Base-by-base conservation (phyloP, 1,284 basidiomycete genomes). In the Exobasidium rhododendri region DNA sequence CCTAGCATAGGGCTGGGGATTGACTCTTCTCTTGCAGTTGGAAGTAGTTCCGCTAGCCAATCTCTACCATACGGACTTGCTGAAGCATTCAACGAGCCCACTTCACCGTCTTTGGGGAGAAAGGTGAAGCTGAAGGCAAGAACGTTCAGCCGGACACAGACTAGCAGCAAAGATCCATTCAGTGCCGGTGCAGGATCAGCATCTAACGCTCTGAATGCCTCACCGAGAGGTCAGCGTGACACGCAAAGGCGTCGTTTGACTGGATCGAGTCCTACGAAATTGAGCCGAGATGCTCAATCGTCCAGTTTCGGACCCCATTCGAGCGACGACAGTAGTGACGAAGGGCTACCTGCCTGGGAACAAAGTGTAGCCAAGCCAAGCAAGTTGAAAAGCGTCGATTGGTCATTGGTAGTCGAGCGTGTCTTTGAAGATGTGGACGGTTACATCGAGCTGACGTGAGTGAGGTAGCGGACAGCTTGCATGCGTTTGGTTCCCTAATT, bases 111-210 rank as follows among this genome's bases (percentile, higher is more conserved):
- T 6, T 4, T 55, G 10, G 59, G 35, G 3, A 24, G 50, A 58
- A 40, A 26, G 31, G 14, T 28, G 49, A n/a, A 31, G 50, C n/a
- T 26, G 44, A 49, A 35, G 22, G 55, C 47, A 22, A 58, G 64
- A 24, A 30, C 52, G 4, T 68, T 64, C 30, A 26, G 35, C 26
- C 62, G 65, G 11, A 67, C 65, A 4, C 58, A 63, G n/a, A 63
- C 65, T 17, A 62, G 64, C 0, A 54, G 51, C 53, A 63, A 58
- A 5, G 67, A 68, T 46, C 67, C 67, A 22, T 60, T 68, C 7
- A 63, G 67, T 29, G 67, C 64, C 5, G 17, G 51, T 1, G 63
- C 56, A 22, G 26, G 52, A 17, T 55, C 52, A 3, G 35, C 29
- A 6, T 35, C 58, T 56, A 22, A 29, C 28, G 5, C 58, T 14